Base-by-base conservation (phyloP, 1,284 basidiomycete species). In the Moesziomyces antarcticus region DNA sequence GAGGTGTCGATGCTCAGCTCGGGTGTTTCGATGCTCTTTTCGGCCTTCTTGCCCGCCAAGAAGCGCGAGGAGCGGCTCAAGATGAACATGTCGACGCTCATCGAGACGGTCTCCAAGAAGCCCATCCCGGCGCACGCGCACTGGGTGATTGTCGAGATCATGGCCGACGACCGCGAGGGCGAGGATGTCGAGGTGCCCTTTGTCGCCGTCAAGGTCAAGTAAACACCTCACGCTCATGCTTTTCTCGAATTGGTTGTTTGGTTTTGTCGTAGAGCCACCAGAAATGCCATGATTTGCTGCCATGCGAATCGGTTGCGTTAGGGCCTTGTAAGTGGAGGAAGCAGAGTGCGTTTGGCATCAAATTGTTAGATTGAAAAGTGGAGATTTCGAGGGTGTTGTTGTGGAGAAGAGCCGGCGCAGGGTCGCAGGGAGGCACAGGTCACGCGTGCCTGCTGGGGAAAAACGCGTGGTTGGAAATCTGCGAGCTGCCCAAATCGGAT, bases 21-120 rank as follows among this genome's bases (percentile, higher is more conserved):
- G 84, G 95, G 94, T 52, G 94, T 97, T 35, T 96, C 93, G 79
- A 97, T 99, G 95, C 87, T 99, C 40, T 99, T 94, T 93, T 96
- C 93, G 24, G 77, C 73, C 20, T 83, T 82, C 58, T 56, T 84
- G 63, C 68, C 78, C 30, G 55, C 71, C 1, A 81, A 78, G 70
- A 82, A 83, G 75, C 68, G 78, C 40, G 70, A 83, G 59, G 81
- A 83, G 66, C 64, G 81, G 46, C 62, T 82, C 24, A 70, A 66
- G 56, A 81, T 84, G 82, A 67, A 88, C 80, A 94, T 99, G 86
- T 92, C 90, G 84, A 90, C 91, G 75, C 88, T 99, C 40, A 93
- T 97, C 18, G 94, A 97, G 85, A 89, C 89, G 61, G 94, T 99
- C 50, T 93, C 92, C 52, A 81, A 78, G 75, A 81, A 81, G 64